phyloP scores from a whole-genome alignment of 2,329 filamentous ascomycete genomes.

The Amauroascus verrucosus region DNA sequence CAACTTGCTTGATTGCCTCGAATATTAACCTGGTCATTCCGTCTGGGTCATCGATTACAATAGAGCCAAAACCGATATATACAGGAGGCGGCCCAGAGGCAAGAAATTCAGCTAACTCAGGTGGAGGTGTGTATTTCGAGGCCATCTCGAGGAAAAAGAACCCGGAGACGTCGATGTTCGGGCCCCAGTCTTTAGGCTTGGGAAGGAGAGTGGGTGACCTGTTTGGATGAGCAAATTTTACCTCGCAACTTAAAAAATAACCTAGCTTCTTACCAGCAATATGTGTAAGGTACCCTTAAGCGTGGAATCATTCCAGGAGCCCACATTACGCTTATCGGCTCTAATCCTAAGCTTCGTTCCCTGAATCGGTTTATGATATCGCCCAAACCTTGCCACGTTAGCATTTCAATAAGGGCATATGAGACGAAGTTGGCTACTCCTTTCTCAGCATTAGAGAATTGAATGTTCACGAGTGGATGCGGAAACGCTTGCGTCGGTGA shows the following conservation, averaged over 20 bases:
- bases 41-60: constrained; percentile 67
- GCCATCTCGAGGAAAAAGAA: constrained; percentile 66
- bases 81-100: constrained; percentile 59
- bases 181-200: constrained; percentile 66
- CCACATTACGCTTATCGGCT: constrained; percentile 69
- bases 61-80: constrained; percentile 76
- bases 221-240: constrained; percentile 7
- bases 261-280: constrained; percentile 57
- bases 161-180: constrained; percentile 61
- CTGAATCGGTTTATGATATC: constrained; percentile 86
- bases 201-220: constrained; percentile 65
- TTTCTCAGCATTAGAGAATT: constrained; percentile 62
- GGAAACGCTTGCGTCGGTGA: constrained; percentile 75
- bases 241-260: neutral
- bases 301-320: constrained; percentile 69
- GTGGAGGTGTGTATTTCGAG: constrained; percentile 54
- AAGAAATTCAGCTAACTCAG: constrained; percentile 57
- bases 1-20: constrained; percentile 55
- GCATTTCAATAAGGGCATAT: constrained; percentile 76
- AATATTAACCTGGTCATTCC: constrained; percentile 62
- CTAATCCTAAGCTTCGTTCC: constrained; percentile 61
- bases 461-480: constrained; percentile 74
- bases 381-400: constrained; percentile 86
- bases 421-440: constrained; percentile 73
- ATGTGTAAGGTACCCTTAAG: constrained; percentile 72